Evolutionary conservation across 208 protist genomes (phyloP).

Genomic region (Vickermania ingenoplastis): DNA sequence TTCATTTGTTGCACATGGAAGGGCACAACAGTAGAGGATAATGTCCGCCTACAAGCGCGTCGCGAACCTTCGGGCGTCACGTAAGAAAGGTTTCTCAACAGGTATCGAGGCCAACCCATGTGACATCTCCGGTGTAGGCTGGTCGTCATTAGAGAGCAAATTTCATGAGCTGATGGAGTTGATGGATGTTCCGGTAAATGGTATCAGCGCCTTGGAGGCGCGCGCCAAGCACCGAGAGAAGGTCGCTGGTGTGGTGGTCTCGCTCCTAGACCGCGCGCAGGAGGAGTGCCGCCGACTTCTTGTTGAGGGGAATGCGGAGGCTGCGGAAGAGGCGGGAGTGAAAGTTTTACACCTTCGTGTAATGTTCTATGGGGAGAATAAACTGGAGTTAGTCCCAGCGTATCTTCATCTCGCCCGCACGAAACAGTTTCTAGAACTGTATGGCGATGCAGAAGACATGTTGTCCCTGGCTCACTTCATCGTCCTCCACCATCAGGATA

Average conservation of each 20-base stretch:
- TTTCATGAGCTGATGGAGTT: conserved; percentile 66
- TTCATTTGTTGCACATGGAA: no score
- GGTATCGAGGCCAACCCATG: conserved; percentile 20
- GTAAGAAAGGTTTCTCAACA: not conserved
- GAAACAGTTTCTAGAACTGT: conserved; percentile 74
- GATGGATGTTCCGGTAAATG: conserved; percentile 48
- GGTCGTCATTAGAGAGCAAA: conserved; percentile 50
- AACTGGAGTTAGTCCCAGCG: conserved; percentile 57
- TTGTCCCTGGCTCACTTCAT: conserved; percentile 81
- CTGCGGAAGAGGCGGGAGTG: conserved; percentile 68
- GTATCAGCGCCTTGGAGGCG: conserved; percentile 59
- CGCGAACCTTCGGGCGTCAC: not conserved
- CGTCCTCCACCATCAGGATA: conserved; percentile 50
- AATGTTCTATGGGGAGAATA: conserved; percentile 54
- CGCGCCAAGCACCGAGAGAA: conserved; percentile 37
- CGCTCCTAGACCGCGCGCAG: conserved; percentile 61
- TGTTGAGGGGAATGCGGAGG: conserved; percentile 51
- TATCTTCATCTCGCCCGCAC: conserved; percentile 82
- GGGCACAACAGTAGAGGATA: no score
- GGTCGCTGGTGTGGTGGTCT: conserved; percentile 39
- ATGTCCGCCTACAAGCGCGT: not conserved
- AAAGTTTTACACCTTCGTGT: conserved; percentile 72
- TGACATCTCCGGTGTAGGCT: conserved; percentile 52
- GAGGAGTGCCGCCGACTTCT: conserved; percentile 64
- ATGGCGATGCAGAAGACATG: conserved; percentile 82